These are phyloP conservation scores for Globisporangium nagaii DNA, from an alignment of 352 stramenopile species.

Conservation along the genomic window DNA sequence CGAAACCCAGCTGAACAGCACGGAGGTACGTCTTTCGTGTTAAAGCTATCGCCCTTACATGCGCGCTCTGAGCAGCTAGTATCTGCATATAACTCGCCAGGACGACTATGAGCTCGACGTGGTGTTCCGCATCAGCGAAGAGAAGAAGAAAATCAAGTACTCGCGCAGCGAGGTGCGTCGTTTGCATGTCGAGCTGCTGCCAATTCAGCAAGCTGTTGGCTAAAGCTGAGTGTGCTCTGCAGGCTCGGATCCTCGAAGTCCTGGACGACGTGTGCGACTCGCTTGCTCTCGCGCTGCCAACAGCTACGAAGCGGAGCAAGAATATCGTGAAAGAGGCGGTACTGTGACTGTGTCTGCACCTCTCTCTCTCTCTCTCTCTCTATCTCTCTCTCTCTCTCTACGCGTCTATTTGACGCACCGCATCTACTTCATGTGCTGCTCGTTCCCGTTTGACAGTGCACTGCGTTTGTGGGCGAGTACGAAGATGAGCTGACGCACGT, in stretches of 20 bases:
- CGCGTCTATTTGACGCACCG: neutral
- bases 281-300: constrained; percentile 33
- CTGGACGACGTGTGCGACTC: constrained; percentile 65
- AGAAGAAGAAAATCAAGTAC: constrained; percentile 84
- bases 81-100: too few species aligned
- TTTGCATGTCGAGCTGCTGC: too few species aligned
- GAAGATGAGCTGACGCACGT: constrained; percentile 70
- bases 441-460: constrained; percentile 39
- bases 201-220: too few species aligned
- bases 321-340: constrained; percentile 59
- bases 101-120: constrained; percentile 82
- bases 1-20: constrained; percentile 76
- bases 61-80: too few species aligned
- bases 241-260: constrained; percentile 82
- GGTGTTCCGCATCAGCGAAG: constrained; percentile 82
- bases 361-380: neutral
- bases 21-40: constrained; percentile 20
- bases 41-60: constrained; percentile 1
- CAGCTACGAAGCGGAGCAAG: constrained; percentile 41
- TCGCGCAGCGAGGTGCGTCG: constrained; percentile 68
- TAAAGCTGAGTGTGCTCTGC: too few species aligned
- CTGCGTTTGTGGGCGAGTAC: constrained; percentile 71
- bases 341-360: neutral
- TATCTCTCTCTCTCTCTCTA: neutral
- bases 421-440: neutral